Conservation (phyloP, 73 alveolate genomes). For the Tetrahymena thermophila region DNA sequence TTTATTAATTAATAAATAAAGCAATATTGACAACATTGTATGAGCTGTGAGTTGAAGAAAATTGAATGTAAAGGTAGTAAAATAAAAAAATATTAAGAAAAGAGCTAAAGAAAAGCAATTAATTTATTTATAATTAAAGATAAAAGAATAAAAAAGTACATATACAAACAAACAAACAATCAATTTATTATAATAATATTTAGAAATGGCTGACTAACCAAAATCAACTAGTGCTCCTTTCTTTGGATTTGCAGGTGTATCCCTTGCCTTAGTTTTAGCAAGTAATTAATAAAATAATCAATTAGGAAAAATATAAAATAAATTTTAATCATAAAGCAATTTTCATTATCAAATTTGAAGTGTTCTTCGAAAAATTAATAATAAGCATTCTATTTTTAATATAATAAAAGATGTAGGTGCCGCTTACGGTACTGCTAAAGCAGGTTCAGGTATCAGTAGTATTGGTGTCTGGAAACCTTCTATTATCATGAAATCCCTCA, state of each 20-base stretch:
- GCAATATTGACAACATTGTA: neutral
- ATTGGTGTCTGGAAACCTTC: conserved; percentile 83
- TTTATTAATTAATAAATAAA: no score
- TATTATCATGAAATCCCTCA: conserved; percentile 61
- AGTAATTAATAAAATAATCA: conserved; percentile 7
- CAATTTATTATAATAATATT: neutral
- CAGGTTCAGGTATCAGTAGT: conserved; percentile 88
- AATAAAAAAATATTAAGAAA: neutral
- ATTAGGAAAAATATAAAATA: neutral
- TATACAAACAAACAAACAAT: neutral
- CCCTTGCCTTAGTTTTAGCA: conserved; percentile 87
- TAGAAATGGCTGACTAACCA: conserved; percentile 1
- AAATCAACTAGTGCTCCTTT: conserved; percentile 50
- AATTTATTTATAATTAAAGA: neutral
- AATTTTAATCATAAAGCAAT: neutral
- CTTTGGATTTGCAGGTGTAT: conserved; percentile 96
- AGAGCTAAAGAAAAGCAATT: neutral
- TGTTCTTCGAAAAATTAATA: neutral
- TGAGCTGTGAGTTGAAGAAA: neutral
- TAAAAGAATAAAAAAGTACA: neutral
- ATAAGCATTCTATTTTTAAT: neutral
- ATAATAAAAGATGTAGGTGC: conserved; percentile 76
- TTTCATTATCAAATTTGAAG: neutral
- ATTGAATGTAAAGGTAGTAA: neutral
- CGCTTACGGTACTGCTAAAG: conserved; percentile 91